These are phyloP conservation scores for Rhexocercosporidium sp. DNA, from an alignment of 2,329 filamentous ascomycete genomes.

Conservation along the genomic window DNA sequence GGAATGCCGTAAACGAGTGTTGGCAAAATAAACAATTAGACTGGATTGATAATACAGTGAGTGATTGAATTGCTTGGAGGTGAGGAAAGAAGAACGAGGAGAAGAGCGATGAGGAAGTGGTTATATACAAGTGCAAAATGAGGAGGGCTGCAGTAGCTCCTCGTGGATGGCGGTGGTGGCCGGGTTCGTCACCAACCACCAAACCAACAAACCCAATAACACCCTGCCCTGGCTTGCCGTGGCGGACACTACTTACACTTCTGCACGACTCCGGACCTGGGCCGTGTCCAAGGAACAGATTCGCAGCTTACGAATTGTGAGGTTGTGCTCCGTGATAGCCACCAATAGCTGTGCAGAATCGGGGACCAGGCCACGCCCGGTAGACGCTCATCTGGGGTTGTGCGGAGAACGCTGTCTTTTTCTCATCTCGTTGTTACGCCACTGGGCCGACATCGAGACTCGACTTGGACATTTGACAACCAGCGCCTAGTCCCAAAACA, in stretches of 20 bases:
- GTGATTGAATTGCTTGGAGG: background rate
- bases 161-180: background rate
- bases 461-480: no score
- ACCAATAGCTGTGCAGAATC: constrained; percentile 8
- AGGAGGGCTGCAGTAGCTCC: constrained; percentile 2
- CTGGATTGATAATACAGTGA: background rate
- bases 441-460: background rate
- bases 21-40: constrained; percentile 2
- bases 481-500: background rate
- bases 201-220: background rate
- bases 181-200: background rate
- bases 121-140: constrained; percentile 23
- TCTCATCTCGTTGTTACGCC: background rate
- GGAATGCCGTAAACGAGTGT: constrained; percentile 28
- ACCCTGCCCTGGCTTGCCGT: background rate
- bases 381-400: background rate
- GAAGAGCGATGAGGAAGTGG: background rate
- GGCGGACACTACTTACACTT: background rate
- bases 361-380: background rate
- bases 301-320: constrained; percentile 7
- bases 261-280: constrained; percentile 16
- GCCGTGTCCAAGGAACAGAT: constrained; percentile 17
- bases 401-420: constrained; percentile 15
- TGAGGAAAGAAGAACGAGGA: background rate
- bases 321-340: constrained; percentile 10